Evolutionary conservation across 192 early-diverging fungal genomes (phyloP), one percentile per base, ranked within the genome.

Genomic region (Cladochytrium replicatum): DNA sequence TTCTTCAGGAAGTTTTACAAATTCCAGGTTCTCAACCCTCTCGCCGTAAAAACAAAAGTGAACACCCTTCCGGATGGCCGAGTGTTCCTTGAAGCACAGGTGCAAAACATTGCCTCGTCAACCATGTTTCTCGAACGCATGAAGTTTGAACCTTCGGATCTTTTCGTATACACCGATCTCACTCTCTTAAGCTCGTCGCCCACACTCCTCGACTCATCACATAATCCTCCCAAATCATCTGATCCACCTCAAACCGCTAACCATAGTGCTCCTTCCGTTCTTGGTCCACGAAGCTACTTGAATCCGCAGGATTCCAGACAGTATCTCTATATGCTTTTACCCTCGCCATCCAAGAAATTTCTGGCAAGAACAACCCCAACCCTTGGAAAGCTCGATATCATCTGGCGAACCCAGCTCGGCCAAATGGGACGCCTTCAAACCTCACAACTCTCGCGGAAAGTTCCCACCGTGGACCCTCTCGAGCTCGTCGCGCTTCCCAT

Each of bases 11-110:
- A 89, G 57, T 89, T 90, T 55, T 97, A 88, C 77, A 93, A 90
- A 52, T 97, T 97, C 61, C 88, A 94, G 71, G 94, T 93, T 11
- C 59, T 87, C 37, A 97, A 97, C 62, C 94, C 94, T 32, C 72
- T 97, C 27, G 77, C 89, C 6, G 94, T 97, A 42, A 96, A 93
- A 63, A 97, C 94, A 6, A 95, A 94, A 50, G 81, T 96, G 38
- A 92, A 97, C 67, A 83, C 84, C 24, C 61, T 89, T 49, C 41
- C 57, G 9, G 41, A 57, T 46, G 48, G 48, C 22, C 15, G 47
- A 27, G 49, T 75, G 31, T 82, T 91, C 55, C 66, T 97, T 38
- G 94, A 97, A 61, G 87, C 86, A n/a, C 89, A 94, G 66, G 75
- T 97, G 9, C 87, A 91, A 58, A 97, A 97, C 60, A 78, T 88